These are phyloP conservation scores for Penicillium salamii DNA, from an alignment of 495 filamentous ascomycete species.

Conservation along the genomic window DNA sequence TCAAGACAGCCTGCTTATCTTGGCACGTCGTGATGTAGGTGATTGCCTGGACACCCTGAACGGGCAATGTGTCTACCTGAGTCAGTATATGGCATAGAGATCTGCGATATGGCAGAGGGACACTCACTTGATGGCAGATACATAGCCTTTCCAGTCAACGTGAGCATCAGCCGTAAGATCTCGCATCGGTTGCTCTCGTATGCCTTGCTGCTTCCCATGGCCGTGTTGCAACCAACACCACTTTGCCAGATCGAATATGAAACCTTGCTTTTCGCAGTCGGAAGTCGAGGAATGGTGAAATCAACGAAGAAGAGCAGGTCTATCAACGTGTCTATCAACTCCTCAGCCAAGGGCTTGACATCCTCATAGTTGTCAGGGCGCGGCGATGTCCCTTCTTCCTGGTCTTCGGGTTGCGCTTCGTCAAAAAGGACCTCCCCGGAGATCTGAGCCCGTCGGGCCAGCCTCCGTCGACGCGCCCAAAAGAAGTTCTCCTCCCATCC, in stretches of 20 bases:
- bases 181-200: constrained; percentile 90
- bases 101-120: not conserved
- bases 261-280: constrained; percentile 73
- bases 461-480: constrained; percentile 74
- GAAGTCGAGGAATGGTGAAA: constrained; percentile 71
- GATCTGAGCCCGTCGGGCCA: constrained; percentile 46
- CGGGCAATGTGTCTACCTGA: constrained; percentile 64
- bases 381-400: constrained; percentile 39
- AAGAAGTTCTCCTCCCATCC: constrained; percentile 92
- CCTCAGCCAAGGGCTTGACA: constrained; percentile 84
- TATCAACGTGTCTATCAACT: constrained; percentile 85
- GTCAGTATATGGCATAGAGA: constrained; percentile 12
- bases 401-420: constrained; percentile 56
- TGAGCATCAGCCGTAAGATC: constrained; percentile 81
- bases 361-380: constrained; percentile 68
- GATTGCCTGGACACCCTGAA: constrained; percentile 80
- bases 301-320: constrained; percentile 90
- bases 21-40: constrained; percentile 85
- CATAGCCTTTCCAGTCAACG: constrained; percentile 85
- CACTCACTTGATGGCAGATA: constrained; percentile 76
- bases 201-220: constrained; percentile 83
- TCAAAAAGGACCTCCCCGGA: constrained; percentile 83
- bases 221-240: constrained; percentile 90
- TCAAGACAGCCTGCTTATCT: constrained; percentile 90
- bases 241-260: constrained; percentile 97